Evolutionary conservation across 805 yeast genomes (phyloP).

Genomic region (Starmerella kuoi): DNA sequence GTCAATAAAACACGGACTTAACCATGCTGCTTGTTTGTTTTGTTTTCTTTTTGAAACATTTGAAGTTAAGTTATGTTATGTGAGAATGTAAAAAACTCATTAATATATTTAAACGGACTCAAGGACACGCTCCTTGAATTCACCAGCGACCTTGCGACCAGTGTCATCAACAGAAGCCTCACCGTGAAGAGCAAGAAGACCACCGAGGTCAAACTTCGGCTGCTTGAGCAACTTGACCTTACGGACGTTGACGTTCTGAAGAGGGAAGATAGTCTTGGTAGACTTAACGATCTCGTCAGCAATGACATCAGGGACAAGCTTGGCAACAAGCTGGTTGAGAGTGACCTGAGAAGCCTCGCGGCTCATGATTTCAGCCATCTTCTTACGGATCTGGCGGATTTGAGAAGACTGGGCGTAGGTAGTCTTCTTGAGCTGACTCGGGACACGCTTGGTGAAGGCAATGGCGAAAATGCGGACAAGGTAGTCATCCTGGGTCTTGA

Average conservation of each 20-base stretch:
- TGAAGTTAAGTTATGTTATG: no score
- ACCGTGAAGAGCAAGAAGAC: constrained; percentile 94
- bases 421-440: constrained; percentile 94
- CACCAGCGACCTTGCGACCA: constrained; percentile 85
- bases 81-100: constrained; percentile 4
- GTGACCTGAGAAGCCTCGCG: constrained; percentile 93
- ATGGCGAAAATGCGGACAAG: constrained; percentile 90
- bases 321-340: constrained; percentile 89
- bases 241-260: constrained; percentile 97
- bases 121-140: constrained; percentile 97
- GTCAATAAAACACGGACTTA: no score
- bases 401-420: constrained; percentile 96
- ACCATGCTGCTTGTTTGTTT: no score
- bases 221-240: constrained; percentile 96
- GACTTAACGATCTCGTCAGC: constrained; percentile 98
- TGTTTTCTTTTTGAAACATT: no score
- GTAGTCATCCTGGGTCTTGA: constrained; percentile 96
- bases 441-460: constrained; percentile 97
- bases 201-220: constrained; percentile 97
- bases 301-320: constrained; percentile 96
- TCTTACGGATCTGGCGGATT: constrained; percentile 93
- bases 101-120: constrained; percentile 67
- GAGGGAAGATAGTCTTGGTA: constrained; percentile 88
- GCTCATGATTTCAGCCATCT: constrained; percentile 90
- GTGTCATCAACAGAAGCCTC: constrained; percentile 88